Percentiles rank a stretch among this genome's conserved stretches.
phyloP scores from a whole-genome alignment of 768 basidiomycete species.

The Pleurotus citrinopileatus region DNA sequence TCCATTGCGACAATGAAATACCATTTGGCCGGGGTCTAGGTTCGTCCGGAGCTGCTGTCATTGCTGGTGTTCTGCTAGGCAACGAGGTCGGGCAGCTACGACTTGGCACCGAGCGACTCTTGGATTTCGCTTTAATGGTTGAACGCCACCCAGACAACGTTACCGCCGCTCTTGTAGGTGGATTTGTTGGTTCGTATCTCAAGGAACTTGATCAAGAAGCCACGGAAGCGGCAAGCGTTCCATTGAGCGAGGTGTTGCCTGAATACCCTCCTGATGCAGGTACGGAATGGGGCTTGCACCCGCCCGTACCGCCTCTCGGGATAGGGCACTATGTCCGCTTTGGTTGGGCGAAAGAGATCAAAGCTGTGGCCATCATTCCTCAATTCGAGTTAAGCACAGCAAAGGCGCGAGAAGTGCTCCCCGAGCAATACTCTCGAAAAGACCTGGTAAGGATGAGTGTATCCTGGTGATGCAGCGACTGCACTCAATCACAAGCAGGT shows the following conservation, averaged over 20 bases:
- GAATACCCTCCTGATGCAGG: constrained; percentile 94
- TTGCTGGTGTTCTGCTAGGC: constrained; percentile 92
- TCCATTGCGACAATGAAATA: constrained; percentile 88
- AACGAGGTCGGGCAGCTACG: constrained; percentile 75
- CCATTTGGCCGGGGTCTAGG: constrained; percentile 98
- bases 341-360: constrained; percentile 79
- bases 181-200: constrained; percentile 95
- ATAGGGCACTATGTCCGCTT: constrained; percentile 96
- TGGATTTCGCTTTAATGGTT: constrained; percentile 98
- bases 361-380: constrained; percentile 92
- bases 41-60: constrained; percentile 98
- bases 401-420: constrained; percentile 88
- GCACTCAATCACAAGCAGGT: constrained; percentile 49
- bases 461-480: constrained; percentile 4
- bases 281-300: constrained; percentile 86
- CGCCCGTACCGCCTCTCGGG: constrained; percentile 82
- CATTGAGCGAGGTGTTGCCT: constrained; percentile 92
- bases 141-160: constrained; percentile 99
- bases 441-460: constrained; percentile 67
- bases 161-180: constrained; percentile 94
- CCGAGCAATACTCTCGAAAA: constrained; percentile 78
- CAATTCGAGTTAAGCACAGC: constrained; percentile 96
- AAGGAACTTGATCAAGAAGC: constrained; percentile 83
- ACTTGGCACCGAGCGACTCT: constrained; percentile 67
- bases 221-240: constrained; percentile 82